Conservation (phyloP, 345 rosid species). For the Populus ilicifolia region DNA sequence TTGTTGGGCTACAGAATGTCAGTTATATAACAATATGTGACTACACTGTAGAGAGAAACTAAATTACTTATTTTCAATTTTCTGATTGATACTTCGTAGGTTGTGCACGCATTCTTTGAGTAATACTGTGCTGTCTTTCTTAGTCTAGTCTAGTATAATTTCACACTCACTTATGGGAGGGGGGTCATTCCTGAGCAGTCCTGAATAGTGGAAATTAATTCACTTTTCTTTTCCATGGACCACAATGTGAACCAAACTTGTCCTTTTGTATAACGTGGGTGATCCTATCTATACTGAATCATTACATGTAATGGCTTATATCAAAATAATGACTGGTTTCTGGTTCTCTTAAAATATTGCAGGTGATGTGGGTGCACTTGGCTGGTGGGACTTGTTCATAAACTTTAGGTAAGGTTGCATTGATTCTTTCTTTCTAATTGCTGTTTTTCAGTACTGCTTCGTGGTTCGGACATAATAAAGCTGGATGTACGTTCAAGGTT, state of each 20-base stretch:
- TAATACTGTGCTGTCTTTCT: background rate
- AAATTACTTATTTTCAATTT: background rate
- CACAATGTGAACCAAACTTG: background rate
- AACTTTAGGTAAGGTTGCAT: conserved; percentile 64
- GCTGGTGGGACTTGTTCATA: conserved; percentile 96
- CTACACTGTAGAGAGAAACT: background rate
- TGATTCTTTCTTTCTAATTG: conserved; percentile 3
- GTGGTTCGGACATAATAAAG: background rate
- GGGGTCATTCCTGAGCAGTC: too few species aligned
- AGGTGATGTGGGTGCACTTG: conserved; percentile 89
- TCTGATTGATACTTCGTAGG: background rate
- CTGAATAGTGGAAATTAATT: too few species aligned
- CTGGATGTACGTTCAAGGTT: too few species aligned
- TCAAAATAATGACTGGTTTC: conserved; percentile 5
- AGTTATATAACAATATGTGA: too few species aligned
- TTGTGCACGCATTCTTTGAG: background rate
- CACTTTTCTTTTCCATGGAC: background rate
- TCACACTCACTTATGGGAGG: too few species aligned
- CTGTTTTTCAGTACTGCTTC: conserved; percentile 1
- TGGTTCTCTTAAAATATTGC: conserved; percentile 24
- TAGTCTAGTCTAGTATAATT: too few species aligned
- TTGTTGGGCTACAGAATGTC: too few species aligned
- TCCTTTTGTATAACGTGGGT: background rate
- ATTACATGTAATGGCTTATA: background rate
- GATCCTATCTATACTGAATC: background rate